Conservation (phyloP, 1,284 basidiomycete genomes). For the Singerocomus inundabilis region DNA sequence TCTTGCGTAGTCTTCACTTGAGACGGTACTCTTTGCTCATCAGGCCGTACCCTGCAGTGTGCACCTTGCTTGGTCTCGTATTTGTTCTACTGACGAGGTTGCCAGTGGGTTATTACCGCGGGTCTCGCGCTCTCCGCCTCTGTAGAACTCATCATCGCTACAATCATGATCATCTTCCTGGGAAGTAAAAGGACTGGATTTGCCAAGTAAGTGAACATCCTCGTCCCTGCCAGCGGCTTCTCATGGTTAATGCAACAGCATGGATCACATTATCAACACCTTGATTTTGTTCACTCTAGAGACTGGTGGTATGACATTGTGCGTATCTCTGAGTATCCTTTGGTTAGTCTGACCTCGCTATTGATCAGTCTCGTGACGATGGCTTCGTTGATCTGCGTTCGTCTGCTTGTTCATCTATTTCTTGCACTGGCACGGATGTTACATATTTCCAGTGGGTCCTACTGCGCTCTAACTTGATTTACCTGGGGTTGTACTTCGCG, state of each 20-base stretch:
- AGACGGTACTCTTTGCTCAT: constrained; percentile 33
- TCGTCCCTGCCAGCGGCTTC: not conserved
- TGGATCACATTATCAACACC: constrained; percentile 48
- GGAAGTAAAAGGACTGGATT: constrained; percentile 42
- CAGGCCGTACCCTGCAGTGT: constrained; percentile 29
- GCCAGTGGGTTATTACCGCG: constrained; percentile 51
- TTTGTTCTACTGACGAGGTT: not conserved
- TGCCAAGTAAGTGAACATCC: constrained; percentile 33
- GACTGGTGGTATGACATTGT: constrained; percentile 51
- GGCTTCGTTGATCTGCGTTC: constrained; percentile 45
- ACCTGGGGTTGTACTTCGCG: constrained; percentile 50
- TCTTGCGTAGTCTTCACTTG: constrained; percentile 21
- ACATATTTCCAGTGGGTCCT: constrained; percentile 48
- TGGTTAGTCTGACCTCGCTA: constrained; percentile 28
- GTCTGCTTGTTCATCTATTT: constrained; percentile 11
- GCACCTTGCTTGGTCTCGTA: not conserved
- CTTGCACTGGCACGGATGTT: not conserved
- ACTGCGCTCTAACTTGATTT: constrained; percentile 45
- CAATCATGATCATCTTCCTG: constrained; percentile 47
- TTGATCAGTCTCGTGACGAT: constrained; percentile 27
- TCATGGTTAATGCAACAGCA: constrained; percentile 30
- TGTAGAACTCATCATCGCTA: constrained; percentile 52
- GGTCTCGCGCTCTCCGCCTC: constrained; percentile 50
- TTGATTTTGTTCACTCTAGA: constrained; percentile 55
- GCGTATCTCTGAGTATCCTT: not conserved